Evolutionary conservation across 1,284 basidiomycete genomes (phyloP).

Genomic region (Leccinum colubrinum): DNA sequence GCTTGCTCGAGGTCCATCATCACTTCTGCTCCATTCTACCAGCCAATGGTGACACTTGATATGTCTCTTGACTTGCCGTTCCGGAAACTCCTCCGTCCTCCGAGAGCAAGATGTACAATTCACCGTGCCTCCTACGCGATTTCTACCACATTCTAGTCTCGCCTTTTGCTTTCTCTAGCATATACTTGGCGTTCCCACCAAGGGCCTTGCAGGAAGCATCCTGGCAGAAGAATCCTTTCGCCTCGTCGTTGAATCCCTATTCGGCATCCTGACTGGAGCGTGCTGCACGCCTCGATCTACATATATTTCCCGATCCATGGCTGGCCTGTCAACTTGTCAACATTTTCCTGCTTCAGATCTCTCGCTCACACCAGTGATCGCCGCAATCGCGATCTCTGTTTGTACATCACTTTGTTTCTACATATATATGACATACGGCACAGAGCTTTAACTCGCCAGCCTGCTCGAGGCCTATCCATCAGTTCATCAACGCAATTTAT

Average conservation of each 20-base stretch:
- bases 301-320: too few species aligned
- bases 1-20: too few species aligned
- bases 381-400: background rate
- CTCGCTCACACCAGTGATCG: background rate
- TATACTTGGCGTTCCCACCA: background rate
- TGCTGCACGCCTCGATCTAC: too few species aligned
- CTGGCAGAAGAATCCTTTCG: background rate
- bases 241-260: background rate
- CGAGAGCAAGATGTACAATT: too few species aligned
- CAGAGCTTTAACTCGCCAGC: conserved; percentile 11
- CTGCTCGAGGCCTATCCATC: background rate
- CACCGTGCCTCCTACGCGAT: background rate
- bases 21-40: too few species aligned
- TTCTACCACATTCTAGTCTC: background rate
- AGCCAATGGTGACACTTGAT: too few species aligned
- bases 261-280: background rate
- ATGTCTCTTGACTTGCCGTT: too few species aligned
- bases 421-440: background rate
- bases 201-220: background rate
- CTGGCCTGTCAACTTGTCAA: too few species aligned
- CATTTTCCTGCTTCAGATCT: too few species aligned
- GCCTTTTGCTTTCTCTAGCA: background rate
- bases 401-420: conserved; percentile 5
- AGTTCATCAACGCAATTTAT: conserved; percentile 12
- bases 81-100: too few species aligned